Percentiles rank a stretch among this genome's conserved stretches.
These are phyloP conservation scores for Gossypium gossypioides DNA, from an alignment of 441 rosid genomes.

Conservation along the genomic window DNA sequence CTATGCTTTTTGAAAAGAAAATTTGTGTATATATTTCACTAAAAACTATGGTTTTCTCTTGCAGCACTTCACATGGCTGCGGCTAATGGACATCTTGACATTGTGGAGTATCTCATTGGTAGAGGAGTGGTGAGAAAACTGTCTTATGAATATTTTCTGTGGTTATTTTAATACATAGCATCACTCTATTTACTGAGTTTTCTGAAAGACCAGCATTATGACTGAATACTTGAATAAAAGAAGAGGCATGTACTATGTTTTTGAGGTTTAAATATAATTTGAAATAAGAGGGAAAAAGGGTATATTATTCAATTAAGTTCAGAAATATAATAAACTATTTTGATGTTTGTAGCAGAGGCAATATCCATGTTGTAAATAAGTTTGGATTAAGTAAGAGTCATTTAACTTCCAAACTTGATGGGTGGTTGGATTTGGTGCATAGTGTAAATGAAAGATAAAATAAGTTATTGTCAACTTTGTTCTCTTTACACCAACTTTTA, in stretches of 20 bases:
- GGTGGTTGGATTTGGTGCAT: not conserved
- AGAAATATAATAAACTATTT: not conserved
- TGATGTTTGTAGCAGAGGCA: not conserved
- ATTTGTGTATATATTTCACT: not conserved
- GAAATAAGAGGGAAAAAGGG: not conserved
- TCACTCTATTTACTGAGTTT: not conserved
- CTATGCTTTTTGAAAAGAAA: not conserved
- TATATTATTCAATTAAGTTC: not conserved
- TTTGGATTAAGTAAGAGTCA: not conserved
- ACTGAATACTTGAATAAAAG: not conserved
- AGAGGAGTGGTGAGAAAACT: slow-evolving; percentile 51
- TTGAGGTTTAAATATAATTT: not conserved
- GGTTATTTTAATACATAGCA: not conserved
- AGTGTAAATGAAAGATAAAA: not conserved
- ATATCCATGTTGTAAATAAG: not conserved
- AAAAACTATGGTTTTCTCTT: slow-evolving; percentile 5
- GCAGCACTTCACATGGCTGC: slow-evolving; percentile 93
- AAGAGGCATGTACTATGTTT: not conserved
- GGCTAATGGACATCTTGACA: slow-evolving; percentile 64
- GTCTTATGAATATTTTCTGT: not conserved
- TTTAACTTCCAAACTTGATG: not conserved
- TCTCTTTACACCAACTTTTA: not conserved
- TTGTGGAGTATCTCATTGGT: slow-evolving; percentile 62
- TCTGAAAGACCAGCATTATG: not conserved
- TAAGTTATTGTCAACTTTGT: not conserved